Evolutionary conservation across 495 filamentous ascomycete species (phyloP).

Genomic region (Penicillium paradoxum): DNA sequence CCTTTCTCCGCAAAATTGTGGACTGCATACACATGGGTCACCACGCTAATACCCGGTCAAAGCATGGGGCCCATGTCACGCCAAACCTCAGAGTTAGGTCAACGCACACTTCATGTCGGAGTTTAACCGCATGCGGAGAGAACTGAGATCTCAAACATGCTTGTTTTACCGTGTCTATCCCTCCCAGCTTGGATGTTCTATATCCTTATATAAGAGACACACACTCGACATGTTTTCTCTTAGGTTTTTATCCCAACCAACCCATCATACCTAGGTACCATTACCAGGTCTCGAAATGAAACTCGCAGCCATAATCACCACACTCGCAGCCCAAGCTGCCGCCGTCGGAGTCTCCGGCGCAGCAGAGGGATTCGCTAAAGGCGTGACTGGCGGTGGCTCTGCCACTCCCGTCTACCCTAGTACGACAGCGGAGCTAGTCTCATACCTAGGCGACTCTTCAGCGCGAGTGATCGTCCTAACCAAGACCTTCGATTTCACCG

Average conservation of each 20-base stretch:
- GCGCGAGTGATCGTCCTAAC: constrained; percentile 37
- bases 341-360: constrained; percentile 32
- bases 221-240: not conserved
- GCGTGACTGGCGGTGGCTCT: constrained; percentile 37
- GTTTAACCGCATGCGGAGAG: not conserved
- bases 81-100: not conserved
- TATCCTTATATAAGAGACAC: constrained; percentile 3
- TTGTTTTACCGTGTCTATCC: not conserved
- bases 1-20: not conserved
- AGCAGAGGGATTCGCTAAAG: constrained; percentile 40
- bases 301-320: constrained; percentile 15
- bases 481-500: constrained; percentile 42
- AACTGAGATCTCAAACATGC: not conserved
- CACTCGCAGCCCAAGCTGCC: constrained; percentile 23
- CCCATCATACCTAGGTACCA: not conserved
- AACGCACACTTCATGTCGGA: not conserved
- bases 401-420: constrained; percentile 36
- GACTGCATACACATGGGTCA: not conserved
- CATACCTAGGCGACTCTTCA: constrained; percentile 35
- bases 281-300: constrained; percentile 13
- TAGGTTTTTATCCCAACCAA: not conserved
- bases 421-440: constrained; percentile 39
- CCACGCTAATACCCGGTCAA: not conserved
- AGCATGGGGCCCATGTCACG: not conserved
- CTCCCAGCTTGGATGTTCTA: too few relatives aligned